These are phyloP conservation scores for Anacardium occidentale DNA, from an alignment of 345 rosid genomes.

Conservation along the genomic window DNA sequence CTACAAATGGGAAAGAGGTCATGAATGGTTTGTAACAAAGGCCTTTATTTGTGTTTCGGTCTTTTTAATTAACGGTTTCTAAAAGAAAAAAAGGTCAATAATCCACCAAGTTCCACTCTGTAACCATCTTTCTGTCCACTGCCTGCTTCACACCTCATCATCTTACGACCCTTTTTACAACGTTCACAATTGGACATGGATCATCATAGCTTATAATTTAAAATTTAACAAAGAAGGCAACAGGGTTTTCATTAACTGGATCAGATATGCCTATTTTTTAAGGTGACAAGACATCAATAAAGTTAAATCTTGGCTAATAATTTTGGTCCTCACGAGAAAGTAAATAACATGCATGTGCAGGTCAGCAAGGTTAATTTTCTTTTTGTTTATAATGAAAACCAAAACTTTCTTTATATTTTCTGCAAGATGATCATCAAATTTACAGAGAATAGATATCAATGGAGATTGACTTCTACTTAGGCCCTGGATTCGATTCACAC, in stretches of 20 bases:
- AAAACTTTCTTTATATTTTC: too few species aligned
- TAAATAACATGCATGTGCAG: too few species aligned
- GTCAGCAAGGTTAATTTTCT: too few species aligned
- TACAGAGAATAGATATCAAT: too few species aligned
- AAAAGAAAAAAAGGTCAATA: neutral
- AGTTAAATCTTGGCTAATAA: neutral
- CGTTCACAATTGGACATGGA: slow-evolving; percentile 1
- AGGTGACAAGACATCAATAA: slow-evolving; percentile 9
- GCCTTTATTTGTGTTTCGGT: neutral
- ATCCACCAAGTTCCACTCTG: neutral
- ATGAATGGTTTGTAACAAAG: neutral
- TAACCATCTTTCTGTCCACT: neutral
- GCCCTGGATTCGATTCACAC: neutral
- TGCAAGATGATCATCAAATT: too few species aligned
- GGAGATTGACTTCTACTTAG: neutral
- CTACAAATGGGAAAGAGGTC: neutral
- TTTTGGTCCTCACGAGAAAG: too few species aligned
- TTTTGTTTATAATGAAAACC: too few species aligned
- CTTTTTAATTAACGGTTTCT: slow-evolving; percentile 8
- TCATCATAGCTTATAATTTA: too few species aligned
- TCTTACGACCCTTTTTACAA: slow-evolving; percentile 10
- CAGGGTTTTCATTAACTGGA: too few species aligned
- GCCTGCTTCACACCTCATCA: neutral
- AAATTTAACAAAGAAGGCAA: too few species aligned
- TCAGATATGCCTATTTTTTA: too few species aligned